Conservation (phyloP, 495 filamentous ascomycete genomes). For the Oidiodendron maius region DNA sequence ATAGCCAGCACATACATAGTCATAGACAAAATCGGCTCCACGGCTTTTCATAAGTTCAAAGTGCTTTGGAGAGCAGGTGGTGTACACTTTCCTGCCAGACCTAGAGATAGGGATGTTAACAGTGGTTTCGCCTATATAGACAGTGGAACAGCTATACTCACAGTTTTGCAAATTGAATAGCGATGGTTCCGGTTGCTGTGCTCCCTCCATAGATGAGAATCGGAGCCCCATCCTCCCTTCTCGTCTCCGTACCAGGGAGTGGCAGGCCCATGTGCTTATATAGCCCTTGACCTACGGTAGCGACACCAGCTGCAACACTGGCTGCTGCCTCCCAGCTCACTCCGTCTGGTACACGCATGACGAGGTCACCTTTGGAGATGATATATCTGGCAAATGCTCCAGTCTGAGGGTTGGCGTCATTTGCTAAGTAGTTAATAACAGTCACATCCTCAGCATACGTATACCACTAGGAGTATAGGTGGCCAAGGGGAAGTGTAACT, state of each 20-base stretch:
- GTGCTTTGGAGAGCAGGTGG: slow-evolving; percentile 30
- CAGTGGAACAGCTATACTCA: neutral
- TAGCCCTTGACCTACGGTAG: slow-evolving; percentile 35
- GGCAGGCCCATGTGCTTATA: slow-evolving; percentile 19
- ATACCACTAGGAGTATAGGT: neutral
- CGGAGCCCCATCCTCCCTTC: neutral
- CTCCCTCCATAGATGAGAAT: slow-evolving; percentile 16
- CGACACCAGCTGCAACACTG: slow-evolving; percentile 33
- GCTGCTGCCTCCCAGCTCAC: slow-evolving; percentile 30
- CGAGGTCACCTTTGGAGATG: slow-evolving; percentile 7
- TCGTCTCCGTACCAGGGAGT: neutral
- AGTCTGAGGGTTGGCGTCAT: slow-evolving; percentile 11
- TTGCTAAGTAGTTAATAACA: no score
- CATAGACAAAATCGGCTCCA: slow-evolving; percentile 33
- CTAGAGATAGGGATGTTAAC: neutral
- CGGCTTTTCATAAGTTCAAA: slow-evolving; percentile 28
- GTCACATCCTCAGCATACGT: no score
- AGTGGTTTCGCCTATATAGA: neutral
- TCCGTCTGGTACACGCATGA: slow-evolving; percentile 28
- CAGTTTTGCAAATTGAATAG: slow-evolving; percentile 39
- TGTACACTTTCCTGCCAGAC: slow-evolving; percentile 23
- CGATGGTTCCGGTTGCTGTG: slow-evolving; percentile 15
- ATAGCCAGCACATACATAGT: slow-evolving; percentile 27
- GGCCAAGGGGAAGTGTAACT: neutral
- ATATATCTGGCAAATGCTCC: slow-evolving; percentile 14